Conservation (phyloP, 2,329 filamentous ascomycete species). For the Pseudogymnoascus pannorum region DNA sequence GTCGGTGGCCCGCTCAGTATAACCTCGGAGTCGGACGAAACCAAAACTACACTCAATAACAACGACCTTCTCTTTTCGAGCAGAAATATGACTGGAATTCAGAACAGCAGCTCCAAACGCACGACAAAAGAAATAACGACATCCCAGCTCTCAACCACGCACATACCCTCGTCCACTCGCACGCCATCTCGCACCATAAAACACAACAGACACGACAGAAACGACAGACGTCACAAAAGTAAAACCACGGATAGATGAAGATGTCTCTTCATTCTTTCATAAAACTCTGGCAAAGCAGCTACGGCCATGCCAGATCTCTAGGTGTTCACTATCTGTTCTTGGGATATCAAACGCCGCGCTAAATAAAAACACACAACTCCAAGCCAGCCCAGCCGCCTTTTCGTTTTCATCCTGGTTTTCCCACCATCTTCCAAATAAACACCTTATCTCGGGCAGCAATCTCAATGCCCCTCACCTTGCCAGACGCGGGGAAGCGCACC, state of each 20-base stretch:
- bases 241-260: not conserved
- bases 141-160: not conserved
- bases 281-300: not conserved
- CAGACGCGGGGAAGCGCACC: not conserved
- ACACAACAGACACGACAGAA: not conserved
- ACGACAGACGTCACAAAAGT: not conserved
- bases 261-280: not conserved
- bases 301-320: not conserved
- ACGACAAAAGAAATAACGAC: not conserved
- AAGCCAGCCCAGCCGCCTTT: not conserved
- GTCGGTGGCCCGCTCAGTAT: not conserved
- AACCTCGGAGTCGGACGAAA: not conserved
- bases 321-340: not conserved
- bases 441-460: not conserved
- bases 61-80: not conserved
- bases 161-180: not conserved
- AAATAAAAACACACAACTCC: conserved; percentile 2
- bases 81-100: too few species aligned
- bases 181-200: conserved; percentile 6
- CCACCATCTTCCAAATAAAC: not conserved
- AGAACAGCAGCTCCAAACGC: too few species aligned
- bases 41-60: not conserved
- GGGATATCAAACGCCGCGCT: conserved; percentile 6
- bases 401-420: not conserved
- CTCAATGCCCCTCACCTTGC: not conserved